These are phyloP conservation scores for Fusarium irregulare DNA, from an alignment of 2,329 filamentous ascomycete species.

Conservation along the genomic window DNA sequence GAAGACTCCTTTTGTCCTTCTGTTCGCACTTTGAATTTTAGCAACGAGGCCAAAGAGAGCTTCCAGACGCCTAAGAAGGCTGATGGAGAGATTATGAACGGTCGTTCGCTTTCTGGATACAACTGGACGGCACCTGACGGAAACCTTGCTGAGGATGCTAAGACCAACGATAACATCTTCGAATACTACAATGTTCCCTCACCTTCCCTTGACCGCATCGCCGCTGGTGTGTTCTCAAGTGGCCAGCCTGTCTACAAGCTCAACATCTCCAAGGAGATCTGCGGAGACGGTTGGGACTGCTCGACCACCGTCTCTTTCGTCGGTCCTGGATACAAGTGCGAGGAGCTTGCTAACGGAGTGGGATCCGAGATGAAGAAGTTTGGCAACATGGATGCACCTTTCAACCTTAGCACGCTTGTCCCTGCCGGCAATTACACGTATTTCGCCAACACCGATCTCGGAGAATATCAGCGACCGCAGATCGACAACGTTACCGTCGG, in stretches of 20 bases:
- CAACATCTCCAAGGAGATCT: constrained; percentile 18
- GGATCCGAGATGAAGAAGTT: constrained; percentile 22
- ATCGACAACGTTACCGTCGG: constrained; percentile 4
- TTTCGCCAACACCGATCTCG: constrained; percentile 8
- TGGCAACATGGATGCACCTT: constrained; percentile 11
- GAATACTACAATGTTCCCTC: constrained; percentile 33
- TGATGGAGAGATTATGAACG: constrained; percentile 11
- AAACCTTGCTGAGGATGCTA: constrained; percentile 1
- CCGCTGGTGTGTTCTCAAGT: constrained; percentile 29
- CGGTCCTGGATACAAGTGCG: constrained; percentile 38
- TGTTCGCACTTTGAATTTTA: constrained; percentile 38
- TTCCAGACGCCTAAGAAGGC: constrained; percentile 1
- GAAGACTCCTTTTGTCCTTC: constrained; percentile 25
- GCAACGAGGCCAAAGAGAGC: constrained; percentile 32
- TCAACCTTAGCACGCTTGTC: constrained; percentile 26
- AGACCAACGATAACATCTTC: constrained; percentile 4
- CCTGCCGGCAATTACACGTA: constrained; percentile 35
- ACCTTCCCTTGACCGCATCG: constrained; percentile 13
- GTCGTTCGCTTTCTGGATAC: constrained; percentile 31
- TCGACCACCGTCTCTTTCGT: constrained; percentile 37
- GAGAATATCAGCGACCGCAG: constrained; percentile 35
- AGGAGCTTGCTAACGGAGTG: constrained; percentile 18
- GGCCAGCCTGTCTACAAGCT: constrained; percentile 18
- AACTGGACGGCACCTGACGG: constrained; percentile 18
- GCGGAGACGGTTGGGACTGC: constrained; percentile 39